phyloP scores from a whole-genome alignment of 257 asterid genomes.

The Solanum sejunctum region DNA sequence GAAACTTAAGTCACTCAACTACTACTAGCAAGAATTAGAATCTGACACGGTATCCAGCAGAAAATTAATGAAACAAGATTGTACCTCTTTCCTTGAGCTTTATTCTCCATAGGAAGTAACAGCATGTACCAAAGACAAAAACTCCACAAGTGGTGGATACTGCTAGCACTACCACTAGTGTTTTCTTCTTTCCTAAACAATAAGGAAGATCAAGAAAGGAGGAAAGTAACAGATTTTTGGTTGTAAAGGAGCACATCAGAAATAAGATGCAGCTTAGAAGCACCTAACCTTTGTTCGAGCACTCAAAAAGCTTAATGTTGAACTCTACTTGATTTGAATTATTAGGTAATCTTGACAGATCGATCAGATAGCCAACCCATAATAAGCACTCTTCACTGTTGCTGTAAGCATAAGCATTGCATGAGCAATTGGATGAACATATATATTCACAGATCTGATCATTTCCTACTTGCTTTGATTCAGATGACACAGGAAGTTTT shows the following conservation, averaged over 20 bases:
- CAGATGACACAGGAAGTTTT: conserved; percentile 6
- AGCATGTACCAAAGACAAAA: background rate
- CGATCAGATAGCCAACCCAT: background rate
- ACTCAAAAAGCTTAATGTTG: background rate
- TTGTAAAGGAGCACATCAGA: background rate
- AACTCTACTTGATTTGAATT: background rate
- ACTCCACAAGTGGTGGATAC: background rate
- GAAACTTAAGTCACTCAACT: background rate
- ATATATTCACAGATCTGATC: background rate
- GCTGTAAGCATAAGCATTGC: conserved; percentile 11
- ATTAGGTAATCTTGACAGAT: background rate
- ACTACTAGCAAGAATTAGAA: background rate
- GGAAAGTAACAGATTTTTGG: background rate
- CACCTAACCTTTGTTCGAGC: background rate
- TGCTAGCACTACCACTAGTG: background rate
- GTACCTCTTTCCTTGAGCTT: conserved; percentile 14
- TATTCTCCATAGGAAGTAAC: background rate
- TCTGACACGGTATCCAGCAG: background rate
- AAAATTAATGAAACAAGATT: background rate
- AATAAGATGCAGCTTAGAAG: background rate
- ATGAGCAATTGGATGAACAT: conserved; percentile 15
- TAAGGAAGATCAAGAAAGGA: background rate
- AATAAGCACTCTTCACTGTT: conserved; percentile 5
- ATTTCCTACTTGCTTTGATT: background rate
- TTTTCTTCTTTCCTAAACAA: conserved; percentile 4